These are phyloP conservation scores for Filosporella fistucella DNA, from an alignment of 495 filamentous ascomycete species.

Conservation along the genomic window DNA sequence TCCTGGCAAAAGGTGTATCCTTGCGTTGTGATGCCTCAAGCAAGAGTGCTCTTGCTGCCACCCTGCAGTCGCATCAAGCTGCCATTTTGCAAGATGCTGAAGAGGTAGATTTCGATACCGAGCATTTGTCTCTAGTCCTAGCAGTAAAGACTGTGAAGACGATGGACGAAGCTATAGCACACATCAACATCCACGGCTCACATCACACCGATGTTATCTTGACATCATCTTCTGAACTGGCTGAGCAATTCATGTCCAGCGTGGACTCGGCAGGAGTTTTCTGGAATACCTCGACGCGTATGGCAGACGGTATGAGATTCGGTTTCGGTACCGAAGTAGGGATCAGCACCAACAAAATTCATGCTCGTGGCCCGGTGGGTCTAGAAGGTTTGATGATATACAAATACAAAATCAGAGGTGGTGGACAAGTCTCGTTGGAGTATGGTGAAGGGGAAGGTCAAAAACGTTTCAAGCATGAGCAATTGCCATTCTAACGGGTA, in stretches of 20 bases:
- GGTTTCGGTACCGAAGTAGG: conserved; percentile 98
- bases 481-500: conserved; percentile 9
- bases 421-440: conserved; percentile 68
- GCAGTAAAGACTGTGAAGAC: conserved; percentile 74
- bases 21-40: conserved; percentile 76
- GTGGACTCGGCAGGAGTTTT: conserved; percentile 92
- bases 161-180: conserved; percentile 67
- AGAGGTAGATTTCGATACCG: conserved; percentile 74
- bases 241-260: conserved; percentile 73
- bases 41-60: conserved; percentile 50
- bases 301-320: conserved; percentile 95
- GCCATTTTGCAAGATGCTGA: conserved; percentile 54
- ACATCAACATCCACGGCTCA: conserved; percentile 89
- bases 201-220: conserved; percentile 95
- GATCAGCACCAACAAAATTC: conserved; percentile 98
- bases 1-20: conserved; percentile 72
- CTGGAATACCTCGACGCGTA: conserved; percentile 93
- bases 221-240: conserved; percentile 58
- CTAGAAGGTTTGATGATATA: conserved; percentile 95
- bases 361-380: conserved; percentile 88
- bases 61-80: conserved; percentile 25
- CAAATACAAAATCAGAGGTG: conserved; percentile 82
- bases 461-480: conserved; percentile 65
- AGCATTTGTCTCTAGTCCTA: conserved; percentile 82
- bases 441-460: conserved; percentile 69